phyloP scores from a whole-genome alignment of 768 basidiomycete species.

The Terana coerulea region DNA sequence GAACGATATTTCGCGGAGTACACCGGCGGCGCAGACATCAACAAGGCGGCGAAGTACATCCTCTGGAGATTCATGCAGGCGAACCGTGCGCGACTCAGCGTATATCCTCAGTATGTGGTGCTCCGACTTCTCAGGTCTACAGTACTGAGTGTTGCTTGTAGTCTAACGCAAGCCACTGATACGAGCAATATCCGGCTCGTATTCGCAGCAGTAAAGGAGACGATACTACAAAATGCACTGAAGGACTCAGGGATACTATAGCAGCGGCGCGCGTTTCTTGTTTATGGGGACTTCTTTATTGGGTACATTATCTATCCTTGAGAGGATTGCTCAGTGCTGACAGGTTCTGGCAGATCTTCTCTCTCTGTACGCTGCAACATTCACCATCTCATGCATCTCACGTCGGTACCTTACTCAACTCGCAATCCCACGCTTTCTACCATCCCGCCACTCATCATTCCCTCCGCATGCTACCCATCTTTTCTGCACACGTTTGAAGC shows the following conservation, averaged over 20 bases:
- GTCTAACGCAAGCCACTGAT: slow-evolving; percentile 86
- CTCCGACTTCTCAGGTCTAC: neutral
- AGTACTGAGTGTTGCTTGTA: slow-evolving; percentile 23
- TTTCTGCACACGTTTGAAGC: neutral
- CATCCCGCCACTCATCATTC: neutral
- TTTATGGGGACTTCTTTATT: slow-evolving; percentile 6
- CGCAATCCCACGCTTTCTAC: slow-evolving; percentile 2
- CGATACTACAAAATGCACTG: slow-evolving; percentile 86
- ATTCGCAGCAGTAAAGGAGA: slow-evolving; percentile 88
- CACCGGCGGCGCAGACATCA: slow-evolving; percentile 84
- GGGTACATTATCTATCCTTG: slow-evolving; percentile 1
- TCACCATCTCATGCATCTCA: slow-evolving; percentile 9
- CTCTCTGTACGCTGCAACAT: slow-evolving; percentile 16
- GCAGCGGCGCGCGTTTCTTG: neutral
- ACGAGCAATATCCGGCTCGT: slow-evolving; percentile 79
- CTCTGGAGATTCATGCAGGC: slow-evolving; percentile 95
- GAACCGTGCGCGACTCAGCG: slow-evolving; percentile 76
- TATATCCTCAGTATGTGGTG: slow-evolving; percentile 81
- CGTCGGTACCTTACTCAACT: slow-evolving; percentile 10
- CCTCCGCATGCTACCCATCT: neutral
- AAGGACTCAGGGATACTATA: slow-evolving; percentile 82
- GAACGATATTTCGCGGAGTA: slow-evolving; percentile 85
- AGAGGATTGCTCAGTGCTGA: neutral
- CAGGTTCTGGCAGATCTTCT: neutral
- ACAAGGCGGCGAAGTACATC: slow-evolving; percentile 93